phyloP scores from a whole-genome alignment of 2,329 filamentous ascomycete species.

The Calonectria honghensis region DNA sequence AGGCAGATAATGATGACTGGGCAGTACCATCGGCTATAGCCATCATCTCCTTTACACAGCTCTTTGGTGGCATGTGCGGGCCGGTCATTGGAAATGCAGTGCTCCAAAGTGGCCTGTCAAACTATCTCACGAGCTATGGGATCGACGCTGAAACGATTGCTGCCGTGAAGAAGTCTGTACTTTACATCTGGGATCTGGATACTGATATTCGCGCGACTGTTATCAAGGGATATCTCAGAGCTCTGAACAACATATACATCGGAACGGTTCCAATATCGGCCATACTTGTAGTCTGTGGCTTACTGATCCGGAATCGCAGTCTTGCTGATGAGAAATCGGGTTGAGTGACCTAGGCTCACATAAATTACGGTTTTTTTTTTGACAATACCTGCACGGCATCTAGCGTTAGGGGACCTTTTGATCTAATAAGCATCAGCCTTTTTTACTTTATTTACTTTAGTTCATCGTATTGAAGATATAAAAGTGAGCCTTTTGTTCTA shows the following conservation, averaged over 20 bases:
- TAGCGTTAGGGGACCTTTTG: not conserved
- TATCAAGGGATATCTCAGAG: conserved; percentile 18
- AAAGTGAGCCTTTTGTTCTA: not conserved
- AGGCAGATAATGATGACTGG: conserved; percentile 13
- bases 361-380: not conserved
- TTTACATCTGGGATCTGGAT: not conserved
- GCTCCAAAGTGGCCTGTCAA: not conserved
- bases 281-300: conserved; percentile 1
- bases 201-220: not conserved
- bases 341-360: not conserved
- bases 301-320: conserved; percentile 11
- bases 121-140: not conserved
- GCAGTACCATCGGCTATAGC: conserved; percentile 6
- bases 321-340: not conserved
- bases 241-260: conserved; percentile 26
- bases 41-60: conserved; percentile 15
- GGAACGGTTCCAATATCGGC: conserved; percentile 11
- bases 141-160: not conserved
- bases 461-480: not conserved
- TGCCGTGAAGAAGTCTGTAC: not conserved
- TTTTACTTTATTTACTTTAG: not conserved
- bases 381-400: not conserved
- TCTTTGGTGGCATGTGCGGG: conserved; percentile 12
- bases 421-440: not conserved
- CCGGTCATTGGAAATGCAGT: conserved; percentile 5